A percentile compares a stretch with the other conserved stretches of the same genome.
phyloP scores from a whole-genome alignment of 2,329 filamentous ascomycete genomes.

The Aureobasidium sp. region DNA sequence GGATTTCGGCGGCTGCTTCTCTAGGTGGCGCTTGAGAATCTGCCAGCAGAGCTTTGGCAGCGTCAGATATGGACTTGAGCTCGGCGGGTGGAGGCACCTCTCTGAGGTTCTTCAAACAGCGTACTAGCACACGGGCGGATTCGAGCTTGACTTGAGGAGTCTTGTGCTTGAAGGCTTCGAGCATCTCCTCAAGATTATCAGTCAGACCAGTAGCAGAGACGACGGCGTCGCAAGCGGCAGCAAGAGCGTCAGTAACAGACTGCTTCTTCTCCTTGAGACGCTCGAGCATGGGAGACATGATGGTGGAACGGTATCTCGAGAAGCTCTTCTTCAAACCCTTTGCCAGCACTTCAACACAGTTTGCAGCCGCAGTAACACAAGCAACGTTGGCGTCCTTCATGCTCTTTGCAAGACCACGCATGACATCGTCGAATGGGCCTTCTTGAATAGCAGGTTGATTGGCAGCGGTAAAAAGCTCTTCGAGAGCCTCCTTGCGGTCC shows the following conservation, averaged over 20 bases:
- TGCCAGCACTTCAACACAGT: conserved; percentile 82
- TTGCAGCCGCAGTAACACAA: conserved; percentile 85
- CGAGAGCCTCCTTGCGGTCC: conserved; percentile 88
- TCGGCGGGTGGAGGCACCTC: conserved; percentile 79
- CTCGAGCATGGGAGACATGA: conserved; percentile 89
- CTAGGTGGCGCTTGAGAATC: conserved; percentile 81
- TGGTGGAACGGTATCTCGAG: conserved; percentile 65
- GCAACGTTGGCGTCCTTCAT: conserved; percentile 99
- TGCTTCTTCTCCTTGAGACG: conserved; percentile 96
- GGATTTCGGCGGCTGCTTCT: conserved; percentile 80
- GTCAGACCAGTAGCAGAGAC: conserved; percentile 59
- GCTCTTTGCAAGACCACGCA: conserved; percentile 76
- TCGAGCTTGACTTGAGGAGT: conserved; percentile 97
- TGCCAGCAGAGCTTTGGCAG: conserved; percentile 77
- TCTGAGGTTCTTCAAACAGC: conserved; percentile 72
- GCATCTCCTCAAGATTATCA: conserved; percentile 86
- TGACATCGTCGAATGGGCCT: conserved; percentile 75
- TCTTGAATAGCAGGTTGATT: conserved; percentile 91
- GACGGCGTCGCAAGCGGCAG: conserved; percentile 68
- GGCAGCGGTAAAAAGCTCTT: conserved; percentile 64
- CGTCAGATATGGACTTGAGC: conserved; percentile 76
- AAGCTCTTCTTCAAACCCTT: conserved; percentile 75
- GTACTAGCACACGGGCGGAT: conserved; percentile 84
- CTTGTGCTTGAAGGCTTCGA: conserved; percentile 80
- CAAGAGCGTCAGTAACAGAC: conserved; percentile 76